Base-by-base conservation (phyloP, 2,329 filamentous ascomycete genomes). In the Colletotrichum cereale region DNA sequence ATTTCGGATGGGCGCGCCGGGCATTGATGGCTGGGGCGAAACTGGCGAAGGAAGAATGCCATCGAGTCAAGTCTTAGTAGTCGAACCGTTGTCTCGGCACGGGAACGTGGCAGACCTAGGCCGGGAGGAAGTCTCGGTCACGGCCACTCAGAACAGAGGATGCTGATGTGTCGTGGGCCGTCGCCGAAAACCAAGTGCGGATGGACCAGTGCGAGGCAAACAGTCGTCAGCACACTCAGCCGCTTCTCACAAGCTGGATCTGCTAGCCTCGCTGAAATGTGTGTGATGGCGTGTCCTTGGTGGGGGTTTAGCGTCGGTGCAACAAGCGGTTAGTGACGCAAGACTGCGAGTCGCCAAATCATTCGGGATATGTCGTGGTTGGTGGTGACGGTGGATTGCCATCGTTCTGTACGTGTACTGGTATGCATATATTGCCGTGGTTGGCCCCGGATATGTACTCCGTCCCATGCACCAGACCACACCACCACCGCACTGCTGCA, bases 81-180 rank as follows among this genome's bases (percentile, higher is more conserved):
- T 29, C 48, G 57, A 63, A 63, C 31, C 53, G 55, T 44, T 42
- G 65, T 72, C 69, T 72, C 65, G 69, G 69, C 60, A 68, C 58
- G 65, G 47, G 44, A 53, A 47, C 53, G n/a, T 64, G 65, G 58
- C 62, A 61, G 58, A 64, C 50, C 53, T 48, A 55, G 47, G 14
- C 53, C 60, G 38, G 47, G 47, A 72, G 53, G 47, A 40, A 68
- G 52, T 47, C 57, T 53, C 38, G 18, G 31, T 64, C 12, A 26
- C 65, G 53, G 12, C 68, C 65, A 71, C 26, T 71, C 64, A 63
- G 53, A 55, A 47, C 42, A 31, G 42, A 48, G 52, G 31, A 62
- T 40, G 53, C 52, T 55, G n/a, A n/a, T n/a, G n/a, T n/a, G 36
- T 58, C 24, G 53, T 38, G 65, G 40, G 58, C 52, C 53, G 58